These are phyloP conservation scores for Phaeosphaeriaceae sp. DNA, from an alignment of 2,329 filamentous ascomycete species.

Conservation along the genomic window DNA sequence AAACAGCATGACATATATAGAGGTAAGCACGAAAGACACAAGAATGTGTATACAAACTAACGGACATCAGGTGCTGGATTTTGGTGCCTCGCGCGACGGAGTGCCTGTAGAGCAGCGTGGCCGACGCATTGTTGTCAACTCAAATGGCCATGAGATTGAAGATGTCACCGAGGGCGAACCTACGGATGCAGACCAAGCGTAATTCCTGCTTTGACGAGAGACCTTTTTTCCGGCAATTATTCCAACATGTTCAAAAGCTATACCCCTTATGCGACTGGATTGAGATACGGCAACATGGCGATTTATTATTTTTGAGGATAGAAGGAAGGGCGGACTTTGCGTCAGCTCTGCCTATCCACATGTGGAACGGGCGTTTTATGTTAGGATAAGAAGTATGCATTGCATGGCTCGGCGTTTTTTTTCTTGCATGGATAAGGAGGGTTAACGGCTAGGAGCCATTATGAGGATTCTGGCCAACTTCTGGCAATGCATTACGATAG, in stretches of 20 bases:
- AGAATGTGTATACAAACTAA: slow-evolving; percentile 38
- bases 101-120: slow-evolving; percentile 78
- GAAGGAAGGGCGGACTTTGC: slow-evolving; percentile 5
- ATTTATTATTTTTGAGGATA: slow-evolving; percentile 11
- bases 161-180: slow-evolving; percentile 43
- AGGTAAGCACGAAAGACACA: slow-evolving; percentile 58
- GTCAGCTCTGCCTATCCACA: slow-evolving; percentile 11
- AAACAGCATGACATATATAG: slow-evolving; percentile 90
- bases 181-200: slow-evolving; percentile 36
- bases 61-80: slow-evolving; percentile 82
- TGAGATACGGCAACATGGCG: slow-evolving; percentile 20
- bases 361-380: slow-evolving; percentile 19
- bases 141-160: slow-evolving; percentile 45
- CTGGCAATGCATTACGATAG: not conserved
- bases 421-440: slow-evolving; percentile 14
- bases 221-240: slow-evolving; percentile 25
- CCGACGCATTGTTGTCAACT: slow-evolving; percentile 69
- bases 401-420: slow-evolving; percentile 27
- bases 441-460: slow-evolving; percentile 2
- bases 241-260: slow-evolving; percentile 36
- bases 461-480: not conserved
- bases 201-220: slow-evolving; percentile 8
- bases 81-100: slow-evolving; percentile 90
- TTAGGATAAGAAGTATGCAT: slow-evolving; percentile 28
- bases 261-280: slow-evolving; percentile 34